Evolutionary conservation across 1,284 basidiomycete genomes (phyloP).

Genomic region (Uromyces viciae-fabae): DNA sequence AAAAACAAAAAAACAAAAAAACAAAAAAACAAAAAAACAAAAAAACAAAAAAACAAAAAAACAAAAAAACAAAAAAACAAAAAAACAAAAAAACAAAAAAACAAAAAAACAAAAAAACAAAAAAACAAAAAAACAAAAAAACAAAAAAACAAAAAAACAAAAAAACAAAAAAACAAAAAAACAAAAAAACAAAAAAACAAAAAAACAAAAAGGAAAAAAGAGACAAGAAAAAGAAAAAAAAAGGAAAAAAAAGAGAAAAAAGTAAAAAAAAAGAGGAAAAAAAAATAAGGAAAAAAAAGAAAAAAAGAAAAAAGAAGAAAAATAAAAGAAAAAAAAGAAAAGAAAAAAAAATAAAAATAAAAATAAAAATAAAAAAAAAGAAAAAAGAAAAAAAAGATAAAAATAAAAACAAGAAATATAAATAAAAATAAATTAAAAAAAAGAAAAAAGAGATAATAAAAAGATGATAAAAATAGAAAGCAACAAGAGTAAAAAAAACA

Average conservation of each 20-base stretch:
- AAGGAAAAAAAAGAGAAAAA: background rate
- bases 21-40: background rate
- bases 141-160: background rate
- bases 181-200: background rate
- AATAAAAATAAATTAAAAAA: background rate
- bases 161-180: background rate
- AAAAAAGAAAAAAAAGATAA: background rate
- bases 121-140: background rate
- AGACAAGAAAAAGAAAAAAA: background rate
- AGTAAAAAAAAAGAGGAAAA: background rate
- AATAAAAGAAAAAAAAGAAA: background rate
- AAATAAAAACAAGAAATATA: background rate
- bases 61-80: background rate
- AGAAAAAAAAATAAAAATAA: background rate
- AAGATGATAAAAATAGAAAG: background rate
- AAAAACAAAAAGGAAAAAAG: background rate
- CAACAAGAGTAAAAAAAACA: background rate
- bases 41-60: background rate
- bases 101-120: background rate
- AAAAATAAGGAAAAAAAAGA: background rate
- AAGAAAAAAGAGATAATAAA: background rate
- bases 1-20: background rate
- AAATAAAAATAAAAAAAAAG: background rate
- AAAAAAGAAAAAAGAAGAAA: background rate
- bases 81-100: background rate